These are phyloP conservation scores for Chamaenerion angustifolium DNA, from an alignment of 345 rosid species.

Conservation along the genomic window DNA sequence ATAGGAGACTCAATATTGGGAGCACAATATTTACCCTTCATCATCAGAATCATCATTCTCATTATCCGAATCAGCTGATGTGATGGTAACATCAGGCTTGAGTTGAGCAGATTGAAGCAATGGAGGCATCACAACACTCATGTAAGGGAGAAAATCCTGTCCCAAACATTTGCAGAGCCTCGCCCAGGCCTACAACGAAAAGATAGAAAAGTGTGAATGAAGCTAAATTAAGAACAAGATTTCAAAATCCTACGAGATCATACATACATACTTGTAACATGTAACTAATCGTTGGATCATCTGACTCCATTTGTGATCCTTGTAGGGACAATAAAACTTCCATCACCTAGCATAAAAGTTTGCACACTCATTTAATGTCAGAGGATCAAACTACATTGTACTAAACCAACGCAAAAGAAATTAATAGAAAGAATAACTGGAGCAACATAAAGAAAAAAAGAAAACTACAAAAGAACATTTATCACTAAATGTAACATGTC, in stretches of 20 bases:
- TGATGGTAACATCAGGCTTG: constrained; percentile 96
- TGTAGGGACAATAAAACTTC: constrained; percentile 97
- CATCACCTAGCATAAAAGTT: constrained; percentile 55
- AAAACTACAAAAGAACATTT: too few species aligned
- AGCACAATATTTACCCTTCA: constrained; percentile 49
- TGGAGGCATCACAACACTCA: constrained; percentile 98
- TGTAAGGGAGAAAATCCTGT: constrained; percentile 95
- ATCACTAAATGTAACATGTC: too few species aligned
- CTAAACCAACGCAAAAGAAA: too few species aligned
- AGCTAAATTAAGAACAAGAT: background rate
- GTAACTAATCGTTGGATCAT: constrained; percentile 96
- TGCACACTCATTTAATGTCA: background rate
- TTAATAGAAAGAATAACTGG: too few species aligned
- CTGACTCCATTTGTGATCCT: constrained; percentile 96
- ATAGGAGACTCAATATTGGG: background rate
- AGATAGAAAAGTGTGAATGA: constrained; percentile 3
- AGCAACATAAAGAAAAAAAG: too few species aligned
- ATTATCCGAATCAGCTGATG: constrained; percentile 92
- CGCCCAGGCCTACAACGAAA: constrained; percentile 77
- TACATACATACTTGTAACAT: constrained; percentile 68
- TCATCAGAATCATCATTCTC: constrained; percentile 95
- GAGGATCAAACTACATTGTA: background rate
- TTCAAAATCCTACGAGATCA: background rate
- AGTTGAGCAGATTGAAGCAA: constrained; percentile 96
- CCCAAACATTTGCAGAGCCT: constrained; percentile 99